Evolutionary conservation across 805 yeast genomes (phyloP).

Genomic region (Suhomyces sp.): DNA sequence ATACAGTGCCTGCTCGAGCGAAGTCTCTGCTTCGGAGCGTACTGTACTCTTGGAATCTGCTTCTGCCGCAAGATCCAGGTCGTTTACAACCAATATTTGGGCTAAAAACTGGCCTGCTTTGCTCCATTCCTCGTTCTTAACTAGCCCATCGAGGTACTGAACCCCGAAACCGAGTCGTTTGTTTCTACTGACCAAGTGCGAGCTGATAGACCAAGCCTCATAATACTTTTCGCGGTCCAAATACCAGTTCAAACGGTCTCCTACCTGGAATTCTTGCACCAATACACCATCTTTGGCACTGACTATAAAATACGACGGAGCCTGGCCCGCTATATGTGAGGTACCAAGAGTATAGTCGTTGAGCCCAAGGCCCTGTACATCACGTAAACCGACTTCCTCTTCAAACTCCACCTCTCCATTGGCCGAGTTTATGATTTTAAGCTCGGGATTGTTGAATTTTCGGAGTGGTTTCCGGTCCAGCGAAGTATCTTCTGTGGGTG

Average conservation of each 20-base stretch:
- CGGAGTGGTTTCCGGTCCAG: conserved; percentile 4
- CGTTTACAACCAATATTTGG: conserved; percentile 16
- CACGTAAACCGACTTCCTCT: conserved; percentile 70
- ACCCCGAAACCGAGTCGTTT: conserved; percentile 62
- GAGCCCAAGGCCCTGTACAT: conserved; percentile 57
- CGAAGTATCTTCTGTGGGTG: conserved; percentile 26
- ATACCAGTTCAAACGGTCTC: conserved; percentile 76
- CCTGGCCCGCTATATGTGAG: conserved; percentile 42
- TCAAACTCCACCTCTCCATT: conserved; percentile 73
- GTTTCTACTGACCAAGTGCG: conserved; percentile 46
- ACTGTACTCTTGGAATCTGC: conserved; percentile 32
- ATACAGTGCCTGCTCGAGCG: conserved; percentile 12
- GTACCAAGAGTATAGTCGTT: conserved; percentile 73
- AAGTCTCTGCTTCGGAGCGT: conserved; percentile 9
- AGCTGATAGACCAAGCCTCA: conserved; percentile 80
- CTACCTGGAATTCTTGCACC: conserved; percentile 65
- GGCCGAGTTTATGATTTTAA: conserved; percentile 60
- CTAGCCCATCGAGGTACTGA: conserved; percentile 46
- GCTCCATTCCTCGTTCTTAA: conserved; percentile 50
- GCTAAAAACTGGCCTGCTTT: conserved; percentile 52
- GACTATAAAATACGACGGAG: conserved; percentile 58
- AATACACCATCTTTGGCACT: conserved; percentile 80
- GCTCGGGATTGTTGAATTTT: conserved; percentile 60
- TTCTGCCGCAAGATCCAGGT: conserved; percentile 20
- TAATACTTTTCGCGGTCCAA: conserved; percentile 48